Percentiles rank a stretch among this genome's conserved stretches.
phyloP scores from a whole-genome alignment of 2,329 filamentous ascomycete species.

The Aureobasidium namibiae region DNA sequence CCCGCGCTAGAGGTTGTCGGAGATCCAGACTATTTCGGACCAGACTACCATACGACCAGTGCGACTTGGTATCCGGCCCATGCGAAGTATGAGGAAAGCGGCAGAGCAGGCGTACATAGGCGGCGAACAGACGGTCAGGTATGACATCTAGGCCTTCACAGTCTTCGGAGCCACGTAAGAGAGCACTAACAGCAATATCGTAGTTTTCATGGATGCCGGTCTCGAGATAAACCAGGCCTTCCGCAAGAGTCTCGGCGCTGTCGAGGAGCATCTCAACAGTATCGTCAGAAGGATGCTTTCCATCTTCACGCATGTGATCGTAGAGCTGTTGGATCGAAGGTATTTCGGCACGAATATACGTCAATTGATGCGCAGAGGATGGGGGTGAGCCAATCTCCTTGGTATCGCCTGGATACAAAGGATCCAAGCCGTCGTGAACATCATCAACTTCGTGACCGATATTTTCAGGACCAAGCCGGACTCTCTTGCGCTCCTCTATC shows the following conservation, averaged over 20 bases:
- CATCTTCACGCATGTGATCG: constrained; percentile 45
- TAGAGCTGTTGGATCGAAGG: constrained; percentile 54
- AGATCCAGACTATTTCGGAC: constrained; percentile 5
- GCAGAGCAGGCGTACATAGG: constrained; percentile 47
- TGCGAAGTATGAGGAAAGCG: constrained; percentile 31
- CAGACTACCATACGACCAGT: not conserved
- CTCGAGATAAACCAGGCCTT: constrained; percentile 43
- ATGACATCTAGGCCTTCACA: not conserved
- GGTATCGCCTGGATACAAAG: constrained; percentile 51
- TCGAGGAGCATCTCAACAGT: constrained; percentile 49
- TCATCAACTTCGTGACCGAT: constrained; percentile 7
- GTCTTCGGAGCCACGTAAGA: constrained; percentile 15
- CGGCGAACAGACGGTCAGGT: constrained; percentile 36
- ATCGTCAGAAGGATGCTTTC: constrained; percentile 17
- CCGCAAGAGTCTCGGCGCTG: constrained; percentile 41
- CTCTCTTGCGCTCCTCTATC: constrained; percentile 27
- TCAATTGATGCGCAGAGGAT: constrained; percentile 55
- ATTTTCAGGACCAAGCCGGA: not conserved
- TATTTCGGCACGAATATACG: constrained; percentile 53
- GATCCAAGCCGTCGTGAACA: constrained; percentile 18
- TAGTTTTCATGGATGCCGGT: not conserved
- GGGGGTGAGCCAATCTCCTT: constrained; percentile 47
- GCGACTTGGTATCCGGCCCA: constrained; percentile 7
- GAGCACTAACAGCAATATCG: not conserved
- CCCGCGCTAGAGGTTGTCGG: constrained; percentile 19